Base-by-base conservation (phyloP, 805 yeast genomes). In the Zygosaccharomyces pseudorouxii region DNA sequence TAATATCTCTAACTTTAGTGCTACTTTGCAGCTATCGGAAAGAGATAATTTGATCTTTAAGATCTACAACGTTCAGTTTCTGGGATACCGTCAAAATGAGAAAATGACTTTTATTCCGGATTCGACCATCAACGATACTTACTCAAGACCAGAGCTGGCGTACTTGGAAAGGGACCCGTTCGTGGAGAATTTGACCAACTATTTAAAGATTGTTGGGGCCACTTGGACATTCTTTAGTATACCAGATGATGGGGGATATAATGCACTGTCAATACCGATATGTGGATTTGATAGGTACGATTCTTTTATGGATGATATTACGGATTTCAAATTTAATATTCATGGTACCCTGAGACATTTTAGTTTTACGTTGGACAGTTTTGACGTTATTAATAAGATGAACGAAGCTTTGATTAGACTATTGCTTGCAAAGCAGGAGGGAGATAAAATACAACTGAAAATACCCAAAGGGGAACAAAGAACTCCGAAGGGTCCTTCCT, bases 201-300 rank as follows among this genome's bases (percentile, higher is more conserved):
- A 55, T 45, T 23, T 62, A 2, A 61, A 61, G 38, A 46, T 62
- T 14, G 58, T 53, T 5, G 59, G 62, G 3, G 51, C 57, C 2
- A 55, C 53, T 11, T 37, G 59, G n/a, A 42, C 58, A 6, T 58
- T 54, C 42, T 39, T 58, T 28, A 55, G 51, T 40, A 37, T 50
- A 10, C 47, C 56, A 22, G 39, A 19, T 12, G 42, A 48, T 9
- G 30, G 41, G 12, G 37, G 38, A 5, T 55, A 45, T 3, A 23
- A 49, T 5, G 51, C 57, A 2, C 22, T 50, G 6, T 42, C 57
- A 3, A 45, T 57, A 6, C 68, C 67, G 3, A 57, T 65, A 9
- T 55, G 57, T 37, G 60, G 57, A 1, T 62, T 63, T 46, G 67
- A 59, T 46, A 60, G 67, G 51, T 47, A 55, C 29, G 69, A 63